Base-by-base conservation (phyloP, 129 eudicot genomes). In the Flaveria brownii region DNA sequence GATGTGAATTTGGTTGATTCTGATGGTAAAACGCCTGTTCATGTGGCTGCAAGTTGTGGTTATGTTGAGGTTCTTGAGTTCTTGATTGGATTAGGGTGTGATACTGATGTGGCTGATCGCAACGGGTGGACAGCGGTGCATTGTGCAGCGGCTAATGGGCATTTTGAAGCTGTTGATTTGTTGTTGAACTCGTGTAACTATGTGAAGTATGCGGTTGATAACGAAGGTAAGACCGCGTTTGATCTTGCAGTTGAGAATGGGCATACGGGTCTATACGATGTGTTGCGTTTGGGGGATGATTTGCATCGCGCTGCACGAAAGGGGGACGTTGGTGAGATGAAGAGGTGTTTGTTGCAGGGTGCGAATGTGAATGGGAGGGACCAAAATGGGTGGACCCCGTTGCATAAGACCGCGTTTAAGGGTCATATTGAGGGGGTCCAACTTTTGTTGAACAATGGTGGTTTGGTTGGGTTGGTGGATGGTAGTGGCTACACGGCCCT, bases 331-430 rank as follows among this genome's bases (percentile, higher is more conserved):
- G 47, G 39, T 39, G 84, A 65, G 26, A 85, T 88, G 77, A 83
- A 67, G 49, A 85, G 63, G 23, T 87, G 92, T 22, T 50, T 91
- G 11, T 86, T 57, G 0, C 56, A 88, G 56, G 97, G 97, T 0
- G 90, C 85, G 1, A 82, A 82, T 11, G 92, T 88, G 66, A 88
- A 91, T 23, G 88, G 87, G 12, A 83, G 60, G 72, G 97, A 91
- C 80, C 92, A 91, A 72, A 81, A 91, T 56, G 97, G 97, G 1
- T 91, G 97, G 97, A 91, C 90, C 25, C 80, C 94, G 36, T 72
- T 91, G 84, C 97, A 91, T 72, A 85, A 85, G 65, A 82, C 90
- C 4, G 90, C 90, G 16, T 91, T 91, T 10, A 91, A 91, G 75
- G 95, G 95, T 56, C 70, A 77, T 36, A 14, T 70, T 0, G 97